Evolutionary conservation across 2,329 filamentous ascomycete species (phyloP).

Genomic region (Dothiorella sarmentorum): DNA sequence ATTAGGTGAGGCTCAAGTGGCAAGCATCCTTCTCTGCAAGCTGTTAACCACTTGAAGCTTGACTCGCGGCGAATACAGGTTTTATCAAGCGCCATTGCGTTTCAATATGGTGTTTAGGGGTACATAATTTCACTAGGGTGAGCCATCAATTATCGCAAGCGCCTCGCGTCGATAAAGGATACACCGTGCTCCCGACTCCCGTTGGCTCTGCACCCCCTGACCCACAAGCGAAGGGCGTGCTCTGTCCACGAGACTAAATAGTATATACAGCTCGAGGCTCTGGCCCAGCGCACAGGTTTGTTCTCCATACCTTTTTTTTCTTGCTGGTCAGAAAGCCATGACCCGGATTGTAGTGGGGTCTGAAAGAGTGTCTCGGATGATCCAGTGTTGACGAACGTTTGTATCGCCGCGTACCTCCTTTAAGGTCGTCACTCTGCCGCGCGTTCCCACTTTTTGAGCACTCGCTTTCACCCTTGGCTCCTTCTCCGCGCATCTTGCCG

Average conservation of each 20-base stretch:
- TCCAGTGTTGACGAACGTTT: not conserved
- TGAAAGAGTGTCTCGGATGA: constrained; percentile 1
- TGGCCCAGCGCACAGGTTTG: no score
- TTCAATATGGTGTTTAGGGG: constrained; percentile 11
- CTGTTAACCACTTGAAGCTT: not conserved
- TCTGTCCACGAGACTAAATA: constrained; percentile 6
- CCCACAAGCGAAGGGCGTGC: constrained; percentile 7
- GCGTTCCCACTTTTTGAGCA: not conserved
- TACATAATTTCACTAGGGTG: constrained; percentile 16
- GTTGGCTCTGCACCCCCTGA: constrained; percentile 1
- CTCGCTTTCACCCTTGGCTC: not conserved
- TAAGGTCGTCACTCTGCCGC: not conserved
- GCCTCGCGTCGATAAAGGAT: not conserved
- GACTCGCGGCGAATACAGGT: not conserved
- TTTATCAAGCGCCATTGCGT: not conserved
- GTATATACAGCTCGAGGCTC: not conserved
- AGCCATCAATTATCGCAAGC: constrained; percentile 3
- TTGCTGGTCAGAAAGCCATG: constrained; percentile 5
- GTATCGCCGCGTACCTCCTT: not conserved
- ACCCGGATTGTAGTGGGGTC: not conserved
- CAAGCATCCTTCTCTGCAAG: not conserved
- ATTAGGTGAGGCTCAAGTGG: not conserved
- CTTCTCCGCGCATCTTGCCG: not conserved
- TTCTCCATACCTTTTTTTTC: not conserved
- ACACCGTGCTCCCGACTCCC: not conserved